Evolutionary conservation across 2,329 filamentous ascomycete genomes (phyloP).

Genomic region (Thelonectria discophora): DNA sequence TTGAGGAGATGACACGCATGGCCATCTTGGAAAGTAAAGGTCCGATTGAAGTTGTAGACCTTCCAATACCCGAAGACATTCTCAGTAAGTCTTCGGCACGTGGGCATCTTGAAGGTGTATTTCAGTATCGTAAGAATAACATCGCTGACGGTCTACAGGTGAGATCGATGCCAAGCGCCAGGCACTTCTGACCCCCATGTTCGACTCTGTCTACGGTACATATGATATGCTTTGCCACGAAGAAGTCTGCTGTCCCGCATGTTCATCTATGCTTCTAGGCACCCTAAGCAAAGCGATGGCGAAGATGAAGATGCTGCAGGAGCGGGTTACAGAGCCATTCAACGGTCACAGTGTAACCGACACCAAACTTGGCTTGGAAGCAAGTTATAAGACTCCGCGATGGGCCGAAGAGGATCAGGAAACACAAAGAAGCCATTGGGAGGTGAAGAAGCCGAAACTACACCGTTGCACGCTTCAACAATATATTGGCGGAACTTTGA

Average conservation of each 20-base stretch:
- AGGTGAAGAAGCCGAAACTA: too few relatives aligned
- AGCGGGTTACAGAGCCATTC: background rate
- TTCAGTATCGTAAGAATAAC: background rate
- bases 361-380: background rate
- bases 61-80: slow-evolving; percentile 9
- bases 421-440: too few relatives aligned
- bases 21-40: slow-evolving; percentile 20
- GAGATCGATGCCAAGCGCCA: slow-evolving; percentile 12
- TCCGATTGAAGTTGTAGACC: background rate
- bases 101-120: too few relatives aligned
- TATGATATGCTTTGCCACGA: background rate
- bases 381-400: background rate
- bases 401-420: too few relatives aligned
- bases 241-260: slow-evolving; percentile 24
- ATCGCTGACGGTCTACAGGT: background rate
- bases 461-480: too few relatives aligned
- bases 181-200: background rate
- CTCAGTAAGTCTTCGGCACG: slow-evolving; percentile 12
- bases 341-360: background rate
- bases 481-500: too few relatives aligned
- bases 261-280: slow-evolving; percentile 31
- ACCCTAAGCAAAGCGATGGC: slow-evolving; percentile 25
- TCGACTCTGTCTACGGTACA: slow-evolving; percentile 3
- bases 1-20: slow-evolving; percentile 15
- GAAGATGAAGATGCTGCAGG: slow-evolving; percentile 4